Conservation (phyloP, 1,284 basidiomycete genomes). For the Cryptococcus floricola region DNA sequence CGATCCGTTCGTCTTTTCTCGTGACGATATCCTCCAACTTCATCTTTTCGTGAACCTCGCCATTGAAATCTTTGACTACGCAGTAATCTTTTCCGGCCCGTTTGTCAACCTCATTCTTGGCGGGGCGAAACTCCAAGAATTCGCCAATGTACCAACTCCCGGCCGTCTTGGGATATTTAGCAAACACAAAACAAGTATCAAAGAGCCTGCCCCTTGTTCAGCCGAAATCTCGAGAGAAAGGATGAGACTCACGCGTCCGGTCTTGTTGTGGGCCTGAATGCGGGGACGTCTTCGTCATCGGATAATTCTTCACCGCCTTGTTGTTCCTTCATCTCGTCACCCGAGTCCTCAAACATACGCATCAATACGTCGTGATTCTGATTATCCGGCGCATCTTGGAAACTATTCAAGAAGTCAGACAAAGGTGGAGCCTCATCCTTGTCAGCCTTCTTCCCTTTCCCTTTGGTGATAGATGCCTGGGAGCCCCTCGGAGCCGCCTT, state of each 20-base stretch:
- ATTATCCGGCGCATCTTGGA: no score
- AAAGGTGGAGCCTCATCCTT: no score
- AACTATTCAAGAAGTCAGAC: no score
- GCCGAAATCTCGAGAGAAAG: no score
- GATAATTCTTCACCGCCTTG: background rate
- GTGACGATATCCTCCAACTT: constrained; percentile 16
- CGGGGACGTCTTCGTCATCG: background rate
- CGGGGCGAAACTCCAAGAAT: constrained; percentile 13
- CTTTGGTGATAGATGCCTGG: no score
- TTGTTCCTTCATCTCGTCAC: background rate
- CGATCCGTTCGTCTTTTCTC: constrained; percentile 21
- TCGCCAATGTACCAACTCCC: constrained; percentile 6
- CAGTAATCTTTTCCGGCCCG: constrained; percentile 16
- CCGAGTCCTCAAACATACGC: background rate
- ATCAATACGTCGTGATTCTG: no score
- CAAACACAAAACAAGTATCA: constrained; percentile 5
- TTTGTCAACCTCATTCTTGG: constrained; percentile 7
- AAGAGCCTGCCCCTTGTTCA: background rate
- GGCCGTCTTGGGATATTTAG: background rate
- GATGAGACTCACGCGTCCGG: constrained; percentile 4
- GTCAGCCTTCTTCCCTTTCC: no score
- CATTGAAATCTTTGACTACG: constrained; percentile 10
- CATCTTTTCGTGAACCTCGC: constrained; percentile 4
- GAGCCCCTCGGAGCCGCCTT: no score
- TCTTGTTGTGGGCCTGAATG: background rate